Conservation (phyloP, 257 asterid species). For the Gynochthodes officinalis region DNA sequence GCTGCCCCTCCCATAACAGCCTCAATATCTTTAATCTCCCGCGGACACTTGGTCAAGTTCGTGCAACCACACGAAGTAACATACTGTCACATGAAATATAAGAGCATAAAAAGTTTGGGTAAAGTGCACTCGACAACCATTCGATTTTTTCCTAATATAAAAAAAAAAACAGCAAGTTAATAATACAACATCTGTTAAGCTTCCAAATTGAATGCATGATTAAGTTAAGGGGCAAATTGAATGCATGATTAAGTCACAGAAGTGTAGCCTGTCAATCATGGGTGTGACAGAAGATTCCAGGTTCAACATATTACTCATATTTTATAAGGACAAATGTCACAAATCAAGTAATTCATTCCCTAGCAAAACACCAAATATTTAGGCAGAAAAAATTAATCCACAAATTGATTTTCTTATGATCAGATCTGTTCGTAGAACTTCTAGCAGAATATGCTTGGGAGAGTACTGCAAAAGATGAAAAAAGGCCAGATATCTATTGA, state of each 20-base stretch:
- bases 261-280: background rate
- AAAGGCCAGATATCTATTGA: background rate
- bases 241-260: background rate
- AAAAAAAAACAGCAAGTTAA: background rate
- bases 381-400: background rate
- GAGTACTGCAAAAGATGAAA: background rate
- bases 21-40: constrained; percentile 78
- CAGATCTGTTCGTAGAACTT: background rate
- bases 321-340: background rate
- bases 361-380: background rate
- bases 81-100: constrained; percentile 36
- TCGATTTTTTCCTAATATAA: background rate
- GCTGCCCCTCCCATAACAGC: constrained; percentile 93
- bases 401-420: background rate
- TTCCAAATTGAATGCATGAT: background rate
- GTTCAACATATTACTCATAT: background rate
- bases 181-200: background rate
- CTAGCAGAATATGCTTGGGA: background rate
- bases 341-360: background rate
- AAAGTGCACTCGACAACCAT: background rate
- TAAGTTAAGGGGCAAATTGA: background rate
- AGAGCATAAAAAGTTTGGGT: constrained; percentile 3
- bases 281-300: background rate
- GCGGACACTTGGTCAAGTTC: constrained; percentile 86
- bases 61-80: constrained; percentile 65